Conservation (phyloP, 2,329 filamentous ascomycete genomes). For the Tolypocladium sp. region DNA sequence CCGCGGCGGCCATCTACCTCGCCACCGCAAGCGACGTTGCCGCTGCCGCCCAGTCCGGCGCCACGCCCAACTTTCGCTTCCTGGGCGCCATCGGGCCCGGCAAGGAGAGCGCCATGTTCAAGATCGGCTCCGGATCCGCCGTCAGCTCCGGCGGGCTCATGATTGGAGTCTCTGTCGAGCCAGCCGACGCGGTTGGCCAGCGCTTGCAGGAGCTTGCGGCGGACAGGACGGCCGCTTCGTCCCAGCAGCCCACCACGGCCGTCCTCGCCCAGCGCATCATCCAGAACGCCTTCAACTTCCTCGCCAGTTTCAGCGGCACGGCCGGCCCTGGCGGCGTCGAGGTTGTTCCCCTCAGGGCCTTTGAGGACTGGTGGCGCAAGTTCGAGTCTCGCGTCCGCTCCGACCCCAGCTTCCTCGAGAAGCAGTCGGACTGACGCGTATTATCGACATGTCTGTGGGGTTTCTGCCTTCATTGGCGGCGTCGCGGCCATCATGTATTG, state of each 20-base stretch:
- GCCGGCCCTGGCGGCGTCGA: conserved; percentile 58
- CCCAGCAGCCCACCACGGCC: conserved; percentile 51
- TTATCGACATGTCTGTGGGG: neutral
- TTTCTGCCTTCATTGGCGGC: neutral
- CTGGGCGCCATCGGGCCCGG: conserved; percentile 83
- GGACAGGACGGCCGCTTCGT: conserved; percentile 12
- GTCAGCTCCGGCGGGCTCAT: conserved; percentile 44
- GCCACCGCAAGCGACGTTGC: conserved; percentile 40
- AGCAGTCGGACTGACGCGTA: conserved; percentile 25
- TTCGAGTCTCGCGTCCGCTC: conserved; percentile 80
- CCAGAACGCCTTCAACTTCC: conserved; percentile 92
- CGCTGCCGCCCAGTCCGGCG: conserved; percentile 27
- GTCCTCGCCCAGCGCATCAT: conserved; percentile 88
- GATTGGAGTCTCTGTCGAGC: conserved; percentile 76
- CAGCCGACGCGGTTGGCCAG: conserved; percentile 59
- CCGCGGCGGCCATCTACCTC: conserved; percentile 85
- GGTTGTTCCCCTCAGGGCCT: conserved; percentile 86
- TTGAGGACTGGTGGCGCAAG: conserved; percentile 96
- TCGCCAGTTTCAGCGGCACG: conserved; percentile 73
- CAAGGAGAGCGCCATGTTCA: conserved; percentile 90
- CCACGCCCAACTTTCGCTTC: conserved; percentile 60
- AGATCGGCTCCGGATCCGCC: conserved; percentile 38
- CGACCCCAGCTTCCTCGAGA: conserved; percentile 84
- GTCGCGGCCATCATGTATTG: neutral
- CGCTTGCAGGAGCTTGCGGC: conserved; percentile 53